Conservation (phyloP, 2,329 filamentous ascomycete species). For the Onygenales sp. region DNA sequence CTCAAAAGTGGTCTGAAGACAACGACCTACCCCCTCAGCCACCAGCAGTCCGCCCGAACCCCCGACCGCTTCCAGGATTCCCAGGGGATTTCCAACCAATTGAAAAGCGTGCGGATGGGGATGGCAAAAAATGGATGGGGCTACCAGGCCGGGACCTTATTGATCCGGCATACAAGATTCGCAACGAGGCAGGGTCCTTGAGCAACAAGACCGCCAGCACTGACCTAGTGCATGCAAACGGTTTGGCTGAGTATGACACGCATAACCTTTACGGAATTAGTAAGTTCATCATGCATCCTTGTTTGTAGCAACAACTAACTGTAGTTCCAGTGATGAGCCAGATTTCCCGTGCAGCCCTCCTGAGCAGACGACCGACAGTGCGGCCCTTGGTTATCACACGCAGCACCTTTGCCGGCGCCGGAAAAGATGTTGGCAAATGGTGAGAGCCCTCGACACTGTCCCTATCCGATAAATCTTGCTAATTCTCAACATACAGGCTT, state of each 20-base stretch:
- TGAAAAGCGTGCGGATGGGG: background rate
- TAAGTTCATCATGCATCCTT: slow-evolving; percentile 13
- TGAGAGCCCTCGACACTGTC: background rate
- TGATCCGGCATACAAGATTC: slow-evolving; percentile 51
- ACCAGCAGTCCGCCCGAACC: slow-evolving; percentile 49
- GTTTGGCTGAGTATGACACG: slow-evolving; percentile 55
- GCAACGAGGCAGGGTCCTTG: slow-evolving; percentile 44
- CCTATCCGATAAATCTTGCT: background rate
- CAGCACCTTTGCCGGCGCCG: slow-evolving; percentile 60
- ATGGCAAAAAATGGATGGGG: slow-evolving; percentile 38
- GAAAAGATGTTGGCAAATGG: slow-evolving; percentile 44
- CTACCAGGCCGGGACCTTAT: slow-evolving; percentile 52
- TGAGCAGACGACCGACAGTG: slow-evolving; percentile 46
- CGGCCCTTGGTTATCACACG: slow-evolving; percentile 61
- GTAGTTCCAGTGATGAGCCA: slow-evolving; percentile 49
- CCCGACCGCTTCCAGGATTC: slow-evolving; percentile 55
- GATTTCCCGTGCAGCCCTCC: slow-evolving; percentile 52
- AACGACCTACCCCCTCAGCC: slow-evolving; percentile 42
- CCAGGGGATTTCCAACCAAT: slow-evolving; percentile 52
- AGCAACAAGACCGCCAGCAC: slow-evolving; percentile 49
- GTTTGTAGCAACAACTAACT: slow-evolving; percentile 2
- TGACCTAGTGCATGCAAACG: slow-evolving; percentile 54
- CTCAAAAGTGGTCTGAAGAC: slow-evolving; percentile 38
- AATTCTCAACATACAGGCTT: slow-evolving; percentile 28
- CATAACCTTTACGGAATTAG: slow-evolving; percentile 61